Evolutionary conservation across 2,329 filamentous ascomycete species (phyloP), one percentile per base, ranked within the genome.

Genomic region (Colletotrichum acutatum): DNA sequence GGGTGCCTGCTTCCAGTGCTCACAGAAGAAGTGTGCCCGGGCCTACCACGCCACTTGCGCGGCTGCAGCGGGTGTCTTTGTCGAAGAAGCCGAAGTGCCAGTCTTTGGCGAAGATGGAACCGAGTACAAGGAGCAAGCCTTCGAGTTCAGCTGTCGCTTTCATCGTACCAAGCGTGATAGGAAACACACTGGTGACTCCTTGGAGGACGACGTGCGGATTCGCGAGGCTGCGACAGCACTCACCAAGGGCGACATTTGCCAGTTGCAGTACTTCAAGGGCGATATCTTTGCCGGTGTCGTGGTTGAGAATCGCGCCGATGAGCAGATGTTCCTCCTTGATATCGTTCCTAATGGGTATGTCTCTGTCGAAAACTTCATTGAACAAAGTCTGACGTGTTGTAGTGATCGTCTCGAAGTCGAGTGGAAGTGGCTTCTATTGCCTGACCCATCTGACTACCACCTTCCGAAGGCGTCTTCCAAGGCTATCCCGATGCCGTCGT

Each of bases 1-100:
- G 70, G 97, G 97, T n/a, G 95, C 95, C 19, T 98, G 96, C 83
- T 97, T 99, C 84, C 96, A 98, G 82, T 99, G 97, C 83, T 97
- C 95, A 1, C 93, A 95, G 77, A 96, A 95, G 85, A 98, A 98
- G 81, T 99, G 97, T 78, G 93, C 94, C 4, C 89, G 97, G 75
- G 93, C 96, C 9, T 99, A 98, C 83, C 97, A 99, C 81, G 94
- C 96, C 19, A 98, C 95, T 1, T 99, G 97, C 80, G 97, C 97
- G 3, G 93, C 95, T 8, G 92, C 96, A 26, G 96, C 95, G 46
- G 97, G 97, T 69, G 95, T 98, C 2, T 94, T 97, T 80, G 92
- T 98, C 61, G 96, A 99, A 80, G 91, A 95, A 77, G 94, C 94
- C 34, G 91, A 95, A 46, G 92, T 97, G 34, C 94, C 95, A 0